Evolutionary conservation across 2,329 filamentous ascomycete genomes (phyloP).

Genomic region (Penicillium aurantiogriseum): DNA sequence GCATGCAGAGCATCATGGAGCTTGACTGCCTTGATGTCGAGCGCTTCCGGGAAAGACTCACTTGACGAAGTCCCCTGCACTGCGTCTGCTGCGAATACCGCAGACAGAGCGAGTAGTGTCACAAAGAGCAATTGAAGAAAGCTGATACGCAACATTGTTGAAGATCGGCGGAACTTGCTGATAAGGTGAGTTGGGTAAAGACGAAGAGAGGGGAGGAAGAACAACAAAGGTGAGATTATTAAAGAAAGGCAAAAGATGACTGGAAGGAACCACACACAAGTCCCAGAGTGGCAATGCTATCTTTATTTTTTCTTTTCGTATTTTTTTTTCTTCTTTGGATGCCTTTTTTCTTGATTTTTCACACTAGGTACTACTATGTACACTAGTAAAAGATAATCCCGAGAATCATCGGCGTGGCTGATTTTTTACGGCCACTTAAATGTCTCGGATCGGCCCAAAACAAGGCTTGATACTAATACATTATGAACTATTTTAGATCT

Average conservation of each 20-base stretch:
- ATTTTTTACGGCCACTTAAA: neutral
- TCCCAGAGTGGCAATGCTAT: neutral
- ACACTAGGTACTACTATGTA: no score
- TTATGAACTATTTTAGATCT: neutral
- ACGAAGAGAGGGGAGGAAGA: neutral
- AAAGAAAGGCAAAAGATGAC: neutral
- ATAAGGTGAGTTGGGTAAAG: neutral
- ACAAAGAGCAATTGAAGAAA: conserved; percentile 27
- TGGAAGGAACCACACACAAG: neutral
- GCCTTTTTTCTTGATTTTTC: neutral
- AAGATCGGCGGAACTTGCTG: neutral
- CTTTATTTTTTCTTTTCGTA: neutral
- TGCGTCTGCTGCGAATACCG: conserved; percentile 25
- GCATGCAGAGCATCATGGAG: conserved; percentile 67
- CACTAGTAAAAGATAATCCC: conserved; percentile 3
- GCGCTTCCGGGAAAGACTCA: conserved; percentile 53
- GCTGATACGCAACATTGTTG: conserved; percentile 21
- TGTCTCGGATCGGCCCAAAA: conserved; percentile 3
- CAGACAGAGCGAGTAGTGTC: conserved; percentile 27
- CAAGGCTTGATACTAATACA: neutral
- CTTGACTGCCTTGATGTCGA: conserved; percentile 58
- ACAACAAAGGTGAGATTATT: neutral
- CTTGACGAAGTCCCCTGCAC: conserved; percentile 14
- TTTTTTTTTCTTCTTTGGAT: neutral
- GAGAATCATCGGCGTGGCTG: conserved; percentile 4